Evolutionary conservation across 495 filamentous ascomycete genomes (phyloP).

Genomic region (Tuber magnatum): DNA sequence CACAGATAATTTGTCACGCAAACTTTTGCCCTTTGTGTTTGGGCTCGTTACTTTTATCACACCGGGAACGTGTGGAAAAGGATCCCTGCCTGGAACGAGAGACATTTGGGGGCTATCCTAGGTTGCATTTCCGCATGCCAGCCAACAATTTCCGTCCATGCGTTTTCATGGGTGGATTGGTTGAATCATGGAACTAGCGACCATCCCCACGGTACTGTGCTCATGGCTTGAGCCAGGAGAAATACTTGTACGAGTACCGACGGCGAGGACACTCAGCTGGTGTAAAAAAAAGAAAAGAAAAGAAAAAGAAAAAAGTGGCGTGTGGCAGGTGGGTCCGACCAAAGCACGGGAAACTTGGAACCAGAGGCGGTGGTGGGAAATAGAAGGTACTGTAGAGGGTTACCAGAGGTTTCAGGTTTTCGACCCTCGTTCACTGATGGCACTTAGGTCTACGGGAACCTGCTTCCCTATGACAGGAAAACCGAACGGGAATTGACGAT

Average conservation of each 20-base stretch:
- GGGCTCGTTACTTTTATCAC: too few relatives aligned
- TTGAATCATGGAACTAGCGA: background rate
- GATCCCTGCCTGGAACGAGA: background rate
- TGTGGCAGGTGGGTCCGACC: background rate
- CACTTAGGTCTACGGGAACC: background rate
- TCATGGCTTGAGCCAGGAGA: background rate
- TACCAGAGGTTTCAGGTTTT: background rate
- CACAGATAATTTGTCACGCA: too few relatives aligned
- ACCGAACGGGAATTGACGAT: background rate
- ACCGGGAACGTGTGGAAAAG: background rate
- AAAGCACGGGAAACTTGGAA: background rate
- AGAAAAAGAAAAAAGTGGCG: background rate
- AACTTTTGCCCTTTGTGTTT: too few relatives aligned
- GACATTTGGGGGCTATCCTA: background rate
- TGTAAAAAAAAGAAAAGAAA: background rate
- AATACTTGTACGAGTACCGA: background rate
- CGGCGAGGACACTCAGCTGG: background rate
- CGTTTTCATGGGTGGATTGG: background rate
- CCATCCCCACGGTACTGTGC: background rate
- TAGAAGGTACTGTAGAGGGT: background rate
- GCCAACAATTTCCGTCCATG: background rate
- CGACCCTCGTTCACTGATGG: background rate
- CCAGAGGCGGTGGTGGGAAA: background rate
- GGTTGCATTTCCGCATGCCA: background rate
- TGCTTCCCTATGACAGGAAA: background rate